These are phyloP conservation scores for Penicillium sp. DNA, from an alignment of 2,329 filamentous ascomycete genomes.

Conservation along the genomic window DNA sequence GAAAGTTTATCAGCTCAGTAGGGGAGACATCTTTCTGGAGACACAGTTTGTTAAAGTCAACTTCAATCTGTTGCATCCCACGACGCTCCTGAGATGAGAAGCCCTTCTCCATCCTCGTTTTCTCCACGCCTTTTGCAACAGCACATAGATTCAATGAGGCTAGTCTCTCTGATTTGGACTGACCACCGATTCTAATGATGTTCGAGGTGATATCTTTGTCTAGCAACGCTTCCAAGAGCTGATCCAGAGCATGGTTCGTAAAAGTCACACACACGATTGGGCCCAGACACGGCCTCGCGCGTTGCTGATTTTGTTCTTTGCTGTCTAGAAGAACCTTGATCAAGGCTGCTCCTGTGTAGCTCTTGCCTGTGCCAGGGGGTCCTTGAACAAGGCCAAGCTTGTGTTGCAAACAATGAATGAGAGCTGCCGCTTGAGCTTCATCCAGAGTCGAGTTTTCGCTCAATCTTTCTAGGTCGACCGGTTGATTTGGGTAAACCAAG, in stretches of 20 bases:
- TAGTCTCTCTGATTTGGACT: slow-evolving; percentile 57
- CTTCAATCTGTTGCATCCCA: slow-evolving; percentile 12
- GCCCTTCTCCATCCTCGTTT: slow-evolving; percentile 28
- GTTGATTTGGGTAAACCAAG: slow-evolving; percentile 4
- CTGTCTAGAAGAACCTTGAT: slow-evolving; percentile 31
- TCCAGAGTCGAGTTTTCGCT: slow-evolving; percentile 19
- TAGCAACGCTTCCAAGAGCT: slow-evolving; percentile 61
- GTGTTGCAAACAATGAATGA: slow-evolving; percentile 17
- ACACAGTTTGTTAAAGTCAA: slow-evolving; percentile 9
- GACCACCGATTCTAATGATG: slow-evolving; percentile 63
- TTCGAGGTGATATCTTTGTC: slow-evolving; percentile 32
- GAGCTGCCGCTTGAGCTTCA: slow-evolving; percentile 19
- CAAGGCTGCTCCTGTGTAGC: slow-evolving; percentile 28
- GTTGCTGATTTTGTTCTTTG: slow-evolving; percentile 16
- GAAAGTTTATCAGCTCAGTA: not conserved
- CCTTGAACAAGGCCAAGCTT: slow-evolving; percentile 28
- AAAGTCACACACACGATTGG: slow-evolving; percentile 52
- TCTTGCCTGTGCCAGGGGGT: slow-evolving; percentile 31
- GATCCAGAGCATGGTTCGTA: slow-evolving; percentile 57
- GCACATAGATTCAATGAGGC: slow-evolving; percentile 51
- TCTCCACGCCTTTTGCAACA: slow-evolving; percentile 36
- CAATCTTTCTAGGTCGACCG: slow-evolving; percentile 18
- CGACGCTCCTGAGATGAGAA: slow-evolving; percentile 10
- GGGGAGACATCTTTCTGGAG: not conserved
- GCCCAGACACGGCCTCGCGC: slow-evolving; percentile 30